Evolutionary conservation across 2,329 filamentous ascomycete genomes (phyloP).

Genomic region (Lachnellula suecica): DNA sequence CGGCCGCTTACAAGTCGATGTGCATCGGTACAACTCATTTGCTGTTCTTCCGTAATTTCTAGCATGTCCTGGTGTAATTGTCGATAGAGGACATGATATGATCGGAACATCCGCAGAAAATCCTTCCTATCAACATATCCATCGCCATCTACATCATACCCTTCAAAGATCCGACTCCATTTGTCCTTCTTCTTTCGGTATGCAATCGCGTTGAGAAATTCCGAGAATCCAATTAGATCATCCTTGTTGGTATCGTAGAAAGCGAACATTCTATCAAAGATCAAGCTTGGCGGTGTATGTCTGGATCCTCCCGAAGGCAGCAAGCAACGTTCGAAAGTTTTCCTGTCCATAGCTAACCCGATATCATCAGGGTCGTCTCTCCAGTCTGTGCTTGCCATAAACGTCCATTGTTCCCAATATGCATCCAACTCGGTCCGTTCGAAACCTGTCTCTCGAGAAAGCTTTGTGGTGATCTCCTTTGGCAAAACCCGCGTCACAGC

Average conservation of each 20-base stretch:
- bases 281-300: constrained; percentile 78
- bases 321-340: constrained; percentile 89
- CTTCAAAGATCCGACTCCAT: constrained; percentile 74
- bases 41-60: constrained; percentile 74
- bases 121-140: constrained; percentile 84
- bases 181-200: constrained; percentile 68
- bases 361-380: constrained; percentile 76
- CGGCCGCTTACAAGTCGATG: constrained; percentile 74
- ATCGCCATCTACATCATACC: constrained; percentile 88
- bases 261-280: constrained; percentile 94
- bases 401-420: constrained; percentile 95
- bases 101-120: constrained; percentile 86
- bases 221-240: constrained; percentile 85
- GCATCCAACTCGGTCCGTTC: constrained; percentile 88
- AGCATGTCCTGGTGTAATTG: constrained; percentile 85
- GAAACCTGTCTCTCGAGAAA: constrained; percentile 72
- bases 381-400: constrained; percentile 86
- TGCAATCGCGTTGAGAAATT: constrained; percentile 83
- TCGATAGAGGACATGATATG: constrained; percentile 88
- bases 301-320: constrained; percentile 80
- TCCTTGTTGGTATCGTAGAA: constrained; percentile 94
- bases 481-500: constrained; percentile 68
- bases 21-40: constrained; percentile 72
- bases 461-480: constrained; percentile 62
- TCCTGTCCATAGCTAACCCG: constrained; percentile 81